Percentiles rank a stretch among this genome's conserved stretches.
These are phyloP conservation scores for Leccinum olivaceopallidum DNA, from an alignment of 768 basidiomycete species.

Conservation along the genomic window DNA sequence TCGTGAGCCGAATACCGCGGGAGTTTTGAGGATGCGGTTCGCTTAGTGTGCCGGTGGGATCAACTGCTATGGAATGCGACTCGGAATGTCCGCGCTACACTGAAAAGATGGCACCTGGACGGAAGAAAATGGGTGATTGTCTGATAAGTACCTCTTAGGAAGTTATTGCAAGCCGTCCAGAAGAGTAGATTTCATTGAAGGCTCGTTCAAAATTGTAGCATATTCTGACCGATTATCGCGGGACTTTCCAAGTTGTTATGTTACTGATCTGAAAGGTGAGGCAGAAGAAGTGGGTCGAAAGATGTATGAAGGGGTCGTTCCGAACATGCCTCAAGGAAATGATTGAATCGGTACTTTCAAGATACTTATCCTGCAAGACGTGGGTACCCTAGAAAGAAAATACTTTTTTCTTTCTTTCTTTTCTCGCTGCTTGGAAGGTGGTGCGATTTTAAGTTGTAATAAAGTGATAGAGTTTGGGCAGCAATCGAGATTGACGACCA, in stretches of 20 bases:
- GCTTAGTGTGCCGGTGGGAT: background rate
- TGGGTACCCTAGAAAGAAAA: conserved; percentile 1
- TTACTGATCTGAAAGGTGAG: conserved; percentile 21
- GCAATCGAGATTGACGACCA: conserved; percentile 46
- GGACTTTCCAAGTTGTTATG: conserved; percentile 18
- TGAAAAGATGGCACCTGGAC: background rate
- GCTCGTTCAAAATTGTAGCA: background rate
- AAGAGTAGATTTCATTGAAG: conserved; percentile 5
- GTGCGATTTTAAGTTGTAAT: conserved; percentile 48
- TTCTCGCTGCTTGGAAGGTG: conserved; percentile 11
- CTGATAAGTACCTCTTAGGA: conserved; percentile 8
- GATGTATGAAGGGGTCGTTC: conserved; percentile 7
- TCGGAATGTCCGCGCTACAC: background rate
- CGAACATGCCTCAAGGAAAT: conserved; percentile 12
- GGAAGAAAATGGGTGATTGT: conserved; percentile 1
- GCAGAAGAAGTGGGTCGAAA: conserved; percentile 21
- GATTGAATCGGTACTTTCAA: background rate
- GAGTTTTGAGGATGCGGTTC: background rate
- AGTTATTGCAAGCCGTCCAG: background rate
- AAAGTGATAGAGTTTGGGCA: conserved; percentile 52
- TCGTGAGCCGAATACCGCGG: conserved; percentile 2
- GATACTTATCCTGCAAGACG: background rate
- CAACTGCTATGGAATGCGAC: background rate
- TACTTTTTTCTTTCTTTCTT: background rate
- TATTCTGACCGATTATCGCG: conserved; percentile 21